Base-by-base conservation (phyloP, 2,329 filamentous ascomycete species). In the Botryotinia convoluta region DNA sequence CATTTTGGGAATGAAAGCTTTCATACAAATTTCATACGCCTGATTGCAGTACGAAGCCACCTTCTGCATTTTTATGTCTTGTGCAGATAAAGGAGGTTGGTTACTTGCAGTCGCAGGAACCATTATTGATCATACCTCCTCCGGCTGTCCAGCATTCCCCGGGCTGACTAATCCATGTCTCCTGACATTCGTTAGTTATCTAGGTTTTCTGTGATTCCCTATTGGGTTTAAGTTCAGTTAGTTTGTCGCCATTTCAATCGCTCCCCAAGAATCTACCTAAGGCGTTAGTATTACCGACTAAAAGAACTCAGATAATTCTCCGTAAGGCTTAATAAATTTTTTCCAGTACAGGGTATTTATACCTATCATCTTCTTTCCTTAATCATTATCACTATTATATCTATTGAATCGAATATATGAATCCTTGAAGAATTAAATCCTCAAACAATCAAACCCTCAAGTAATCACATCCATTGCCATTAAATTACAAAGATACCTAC, bases 1-100 rank as follows among this genome's bases (percentile, higher is more conserved):
- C 35, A 84, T 76, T 62, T 78, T 82, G 29, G 80, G 81, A 26
- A 76, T 75, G 3, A 79, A 84, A 84, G 81, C 79, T 9, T 61
- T 1, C 59, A 61, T 61, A 4, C 22, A 61, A 26, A 61, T 61
- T 39, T 61, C 59, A 39, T n/a, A 61, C 6, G 35, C 22, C 22
- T 61, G 35, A 8, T 39, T 39, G 9, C 59, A n/a, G 59, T 61
- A 61, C 3, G 59, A n/a, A 61, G 59, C 35, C 10, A 39, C 59
- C 32, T 61, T 61, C 4, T 37, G 32, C 35, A 39, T 61, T 37
- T 16, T 44, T 14, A 44, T 61, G 26, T 61, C 35, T 61, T 39
- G 20, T 39, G 26, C 35, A 0, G 35, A 39, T 8, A n/a, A 16
- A 39, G 59, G 22, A 5, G 59, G 59, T n/a, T 61, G 12, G 22